phyloP scores from a whole-genome alignment of 192 early-diverging fungal species.

The Glomus cerebriforme region DNA sequence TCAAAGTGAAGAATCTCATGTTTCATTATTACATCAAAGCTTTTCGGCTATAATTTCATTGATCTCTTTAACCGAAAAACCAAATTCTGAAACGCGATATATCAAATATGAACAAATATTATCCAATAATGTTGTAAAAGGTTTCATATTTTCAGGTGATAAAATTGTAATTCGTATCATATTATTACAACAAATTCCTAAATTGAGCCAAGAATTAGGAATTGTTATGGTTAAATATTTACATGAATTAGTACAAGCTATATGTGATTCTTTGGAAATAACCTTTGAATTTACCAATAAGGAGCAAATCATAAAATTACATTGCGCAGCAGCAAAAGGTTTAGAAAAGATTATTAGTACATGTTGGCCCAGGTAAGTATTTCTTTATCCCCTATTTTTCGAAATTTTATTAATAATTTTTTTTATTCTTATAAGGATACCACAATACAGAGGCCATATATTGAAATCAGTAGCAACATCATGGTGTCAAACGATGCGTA shows the following conservation, averaged over 20 bases:
- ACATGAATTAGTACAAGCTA: not conserved
- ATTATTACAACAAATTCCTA: conserved; percentile 30
- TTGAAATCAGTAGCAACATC: conserved; percentile 21
- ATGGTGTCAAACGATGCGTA: not conserved
- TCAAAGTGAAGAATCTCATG: conserved; percentile 20
- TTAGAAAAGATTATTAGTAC: conserved; percentile 10
- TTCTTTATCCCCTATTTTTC: too few species aligned
- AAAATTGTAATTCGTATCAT: conserved; percentile 16
- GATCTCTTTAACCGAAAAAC: not conserved
- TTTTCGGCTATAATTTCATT: conserved; percentile 28
- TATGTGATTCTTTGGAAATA: conserved; percentile 16
- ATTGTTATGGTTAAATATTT: conserved; percentile 32
- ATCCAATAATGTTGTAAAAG: conserved; percentile 16
- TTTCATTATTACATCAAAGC: conserved; percentile 14
- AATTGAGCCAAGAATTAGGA: not conserved
- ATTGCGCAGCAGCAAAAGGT: conserved; percentile 11
- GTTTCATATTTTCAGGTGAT: conserved; percentile 28
- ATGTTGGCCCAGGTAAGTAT: conserved; percentile 30
- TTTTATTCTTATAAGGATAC: too few species aligned
- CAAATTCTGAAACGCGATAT: not conserved
- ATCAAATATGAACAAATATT: conserved; percentile 26
- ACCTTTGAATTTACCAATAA: conserved; percentile 6
- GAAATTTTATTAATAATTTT: too few species aligned
- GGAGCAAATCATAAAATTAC: conserved; percentile 10
- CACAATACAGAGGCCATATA: conserved; percentile 16